Conservation (phyloP, 2,329 filamentous ascomycete genomes). For the Pezicula rhizophila region DNA sequence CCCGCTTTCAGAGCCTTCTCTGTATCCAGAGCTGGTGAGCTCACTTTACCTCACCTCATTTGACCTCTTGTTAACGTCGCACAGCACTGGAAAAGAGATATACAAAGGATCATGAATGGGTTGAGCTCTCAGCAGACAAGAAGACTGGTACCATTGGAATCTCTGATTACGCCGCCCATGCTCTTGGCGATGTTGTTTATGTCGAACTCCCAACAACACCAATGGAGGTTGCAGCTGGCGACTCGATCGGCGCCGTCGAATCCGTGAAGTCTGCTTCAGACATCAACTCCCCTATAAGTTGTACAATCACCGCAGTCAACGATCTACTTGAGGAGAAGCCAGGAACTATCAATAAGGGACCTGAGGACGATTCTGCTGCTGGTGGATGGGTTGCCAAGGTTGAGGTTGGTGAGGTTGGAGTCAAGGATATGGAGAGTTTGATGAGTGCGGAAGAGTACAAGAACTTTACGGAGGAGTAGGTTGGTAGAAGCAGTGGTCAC, state of each 20-base stretch:
- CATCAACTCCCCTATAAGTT: slow-evolving; percentile 82
- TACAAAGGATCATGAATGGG: slow-evolving; percentile 97
- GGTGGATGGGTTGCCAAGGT: slow-evolving; percentile 94
- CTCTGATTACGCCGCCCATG: slow-evolving; percentile 83
- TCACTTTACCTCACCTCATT: slow-evolving; percentile 8
- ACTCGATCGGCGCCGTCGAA: slow-evolving; percentile 90
- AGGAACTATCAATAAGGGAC: slow-evolving; percentile 78
- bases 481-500: background rate
- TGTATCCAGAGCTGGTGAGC: slow-evolving; percentile 35
- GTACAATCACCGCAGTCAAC: slow-evolving; percentile 73
- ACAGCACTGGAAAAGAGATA: slow-evolving; percentile 60
- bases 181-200: slow-evolving; percentile 93
- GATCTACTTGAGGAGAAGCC: slow-evolving; percentile 74
- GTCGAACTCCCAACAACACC: slow-evolving; percentile 81
- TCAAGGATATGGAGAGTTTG: slow-evolving; percentile 64
- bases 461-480: slow-evolving; percentile 50
- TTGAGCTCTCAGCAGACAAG: slow-evolving; percentile 77
- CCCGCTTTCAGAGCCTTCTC: slow-evolving; percentile 40
- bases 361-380: slow-evolving; percentile 66
- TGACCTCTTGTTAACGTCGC: slow-evolving; percentile 6
- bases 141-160: slow-evolving; percentile 81
- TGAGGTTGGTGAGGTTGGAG: slow-evolving; percentile 59
- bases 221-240: slow-evolving; percentile 65
- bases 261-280: slow-evolving; percentile 98
- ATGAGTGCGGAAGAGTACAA: slow-evolving; percentile 78